These are phyloP conservation scores for Xylariaceae sp. DNA, from an alignment of 2,329 filamentous ascomycete species.

Conservation along the genomic window DNA sequence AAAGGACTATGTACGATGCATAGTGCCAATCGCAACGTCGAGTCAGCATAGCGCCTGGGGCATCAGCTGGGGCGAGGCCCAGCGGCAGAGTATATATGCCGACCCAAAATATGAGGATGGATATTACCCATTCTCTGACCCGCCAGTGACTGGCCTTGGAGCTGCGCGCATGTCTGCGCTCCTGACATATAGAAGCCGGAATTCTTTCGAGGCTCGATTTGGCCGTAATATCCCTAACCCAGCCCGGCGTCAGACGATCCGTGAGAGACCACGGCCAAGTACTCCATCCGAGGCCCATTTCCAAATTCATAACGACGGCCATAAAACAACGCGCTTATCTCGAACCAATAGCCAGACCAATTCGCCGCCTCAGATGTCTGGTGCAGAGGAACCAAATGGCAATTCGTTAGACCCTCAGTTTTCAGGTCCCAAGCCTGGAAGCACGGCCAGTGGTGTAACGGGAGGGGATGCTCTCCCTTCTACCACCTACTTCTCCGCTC, in stretches of 20 bases:
- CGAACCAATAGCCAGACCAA: conserved; percentile 41
- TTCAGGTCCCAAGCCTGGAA: conserved; percentile 57
- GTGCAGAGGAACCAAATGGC: conserved; percentile 21
- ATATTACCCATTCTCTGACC: conserved; percentile 86
- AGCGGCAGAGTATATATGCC: conserved; percentile 91
- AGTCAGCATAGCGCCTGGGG: conserved; percentile 85
- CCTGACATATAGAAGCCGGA: conserved; percentile 90
- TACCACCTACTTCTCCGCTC: conserved; percentile 93
- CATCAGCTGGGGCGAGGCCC: conserved; percentile 87
- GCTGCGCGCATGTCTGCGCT: conserved; percentile 96
- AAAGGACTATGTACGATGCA: conserved; percentile 74
- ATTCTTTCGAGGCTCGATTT: conserved; percentile 95
- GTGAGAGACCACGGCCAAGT: conserved; percentile 58
- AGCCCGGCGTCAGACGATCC: conserved; percentile 78
- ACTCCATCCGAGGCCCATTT: conserved; percentile 72
- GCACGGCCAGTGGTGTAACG: conserved; percentile 46
- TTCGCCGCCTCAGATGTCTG: conserved; percentile 19
- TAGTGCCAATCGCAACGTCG: conserved; percentile 83
- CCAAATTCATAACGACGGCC: conserved; percentile 80
- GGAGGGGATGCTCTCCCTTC: conserved; percentile 53
- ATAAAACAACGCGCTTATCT: conserved; percentile 60
- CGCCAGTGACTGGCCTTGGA: conserved; percentile 80
- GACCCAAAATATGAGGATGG: conserved; percentile 98
- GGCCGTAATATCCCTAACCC: conserved; percentile 89
- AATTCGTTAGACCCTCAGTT: conserved; percentile 63